Percentiles rank a stretch among this genome's conserved stretches.
Conservation (phyloP, 805 yeast species). For the Barnettozyma botsteinii region DNA sequence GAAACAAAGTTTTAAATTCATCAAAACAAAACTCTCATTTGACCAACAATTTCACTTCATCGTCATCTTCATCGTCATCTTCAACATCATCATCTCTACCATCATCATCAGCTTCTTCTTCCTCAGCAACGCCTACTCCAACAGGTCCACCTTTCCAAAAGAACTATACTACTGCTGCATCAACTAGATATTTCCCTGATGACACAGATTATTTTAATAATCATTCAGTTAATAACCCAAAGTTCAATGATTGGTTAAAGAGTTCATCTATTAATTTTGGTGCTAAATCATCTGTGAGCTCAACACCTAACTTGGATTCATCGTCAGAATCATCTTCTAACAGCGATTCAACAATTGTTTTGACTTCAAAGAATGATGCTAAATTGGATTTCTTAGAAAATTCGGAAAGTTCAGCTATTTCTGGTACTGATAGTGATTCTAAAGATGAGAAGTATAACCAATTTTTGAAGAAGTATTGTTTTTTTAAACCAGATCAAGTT, state of each 20-base stretch:
- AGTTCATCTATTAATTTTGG: constrained; percentile 12
- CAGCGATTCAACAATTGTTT: constrained; percentile 3
- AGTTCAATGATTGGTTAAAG: constrained; percentile 8
- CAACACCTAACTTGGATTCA: constrained; percentile 6
- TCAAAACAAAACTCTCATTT: constrained; percentile 4
- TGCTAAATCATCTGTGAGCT: constrained; percentile 2
- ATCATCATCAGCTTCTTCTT: constrained; percentile 4
- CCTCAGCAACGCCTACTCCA: constrained; percentile 14
- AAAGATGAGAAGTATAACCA: constrained; percentile 16
- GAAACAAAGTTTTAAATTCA: background rate
- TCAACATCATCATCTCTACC: constrained; percentile 2
- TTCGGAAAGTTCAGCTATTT: background rate
- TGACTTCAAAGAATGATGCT: background rate
- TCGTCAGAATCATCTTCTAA: constrained; percentile 6
- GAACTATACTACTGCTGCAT: constrained; percentile 12
- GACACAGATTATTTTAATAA: constrained; percentile 25
- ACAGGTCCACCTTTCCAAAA: background rate
- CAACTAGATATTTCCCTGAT: constrained; percentile 24
- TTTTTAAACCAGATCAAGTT: constrained; percentile 20
- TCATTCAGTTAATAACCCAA: constrained; percentile 9
- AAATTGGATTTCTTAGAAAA: background rate
- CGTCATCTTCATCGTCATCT: constrained; percentile 6
- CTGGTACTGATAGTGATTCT: background rate
- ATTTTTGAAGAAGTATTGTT: constrained; percentile 25
- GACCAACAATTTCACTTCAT: constrained; percentile 5